Evolutionary conservation across 768 basidiomycete genomes (phyloP).

Genomic region (Suillus tomentosus): DNA sequence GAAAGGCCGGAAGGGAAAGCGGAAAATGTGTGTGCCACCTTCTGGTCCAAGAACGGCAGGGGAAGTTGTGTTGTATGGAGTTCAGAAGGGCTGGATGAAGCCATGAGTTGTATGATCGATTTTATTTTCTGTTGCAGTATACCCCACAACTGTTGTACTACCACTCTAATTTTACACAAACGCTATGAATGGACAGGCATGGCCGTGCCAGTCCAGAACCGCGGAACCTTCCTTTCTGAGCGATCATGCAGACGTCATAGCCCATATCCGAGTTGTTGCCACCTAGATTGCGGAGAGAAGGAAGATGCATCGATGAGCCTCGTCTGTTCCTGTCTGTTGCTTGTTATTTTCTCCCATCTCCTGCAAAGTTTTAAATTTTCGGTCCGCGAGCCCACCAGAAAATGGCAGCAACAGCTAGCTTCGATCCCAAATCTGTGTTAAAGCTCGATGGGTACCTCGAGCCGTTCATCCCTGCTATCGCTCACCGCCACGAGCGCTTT

Average conservation of each 20-base stretch:
- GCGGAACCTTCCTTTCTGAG: conserved; percentile 21
- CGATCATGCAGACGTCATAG: conserved; percentile 8
- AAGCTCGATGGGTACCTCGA: conserved; percentile 74
- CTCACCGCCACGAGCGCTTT: conserved; percentile 67
- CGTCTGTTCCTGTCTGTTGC: conserved; percentile 7
- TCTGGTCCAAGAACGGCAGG: conserved; percentile 44
- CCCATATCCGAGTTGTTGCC: conserved; percentile 9
- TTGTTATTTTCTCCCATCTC: conserved; percentile 13
- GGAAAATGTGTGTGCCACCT: conserved; percentile 34
- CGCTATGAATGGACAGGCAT: not conserved
- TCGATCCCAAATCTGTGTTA: conserved; percentile 60
- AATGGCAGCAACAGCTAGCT: conserved; percentile 47
- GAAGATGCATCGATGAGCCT: conserved; percentile 10
- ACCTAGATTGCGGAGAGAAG: conserved; percentile 11
- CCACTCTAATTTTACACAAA: not conserved
- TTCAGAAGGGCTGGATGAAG: conserved; percentile 63
- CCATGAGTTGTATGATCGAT: conserved; percentile 15
- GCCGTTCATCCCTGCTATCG: conserved; percentile 69
- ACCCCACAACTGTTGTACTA: not conserved
- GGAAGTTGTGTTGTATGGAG: conserved; percentile 63
- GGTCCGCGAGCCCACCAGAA: conserved; percentile 3
- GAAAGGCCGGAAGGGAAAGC: conserved; percentile 35
- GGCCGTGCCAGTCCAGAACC: not conserved
- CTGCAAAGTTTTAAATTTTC: conserved; percentile 4
- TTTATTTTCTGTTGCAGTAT: conserved; percentile 1